These are phyloP conservation scores for Xylaria curta DNA, from an alignment of 495 filamentous ascomycete genomes.

Conservation along the genomic window DNA sequence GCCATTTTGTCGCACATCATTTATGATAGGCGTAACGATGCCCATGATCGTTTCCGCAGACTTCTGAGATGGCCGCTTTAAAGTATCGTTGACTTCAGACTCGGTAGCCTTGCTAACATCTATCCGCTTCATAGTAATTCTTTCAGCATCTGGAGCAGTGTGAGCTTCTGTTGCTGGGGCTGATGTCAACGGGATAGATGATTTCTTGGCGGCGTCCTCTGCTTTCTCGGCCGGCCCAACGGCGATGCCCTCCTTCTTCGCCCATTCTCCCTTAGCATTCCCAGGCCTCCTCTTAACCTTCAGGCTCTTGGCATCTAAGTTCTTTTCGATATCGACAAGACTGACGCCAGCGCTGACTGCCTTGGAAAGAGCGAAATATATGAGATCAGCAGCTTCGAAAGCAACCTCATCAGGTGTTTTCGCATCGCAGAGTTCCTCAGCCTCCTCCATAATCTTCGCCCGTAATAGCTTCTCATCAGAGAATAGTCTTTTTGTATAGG, in stretches of 20 bases:
- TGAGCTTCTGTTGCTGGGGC: conserved; percentile 38
- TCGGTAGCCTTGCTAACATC: conserved; percentile 66
- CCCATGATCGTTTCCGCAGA: conserved; percentile 88
- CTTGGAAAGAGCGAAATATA: conserved; percentile 94
- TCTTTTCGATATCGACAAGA: conserved; percentile 86
- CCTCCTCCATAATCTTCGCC: conserved; percentile 99
- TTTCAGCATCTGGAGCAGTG: conserved; percentile 61
- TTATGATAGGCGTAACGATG: conserved; percentile 89
- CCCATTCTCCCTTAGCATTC: conserved; percentile 91
- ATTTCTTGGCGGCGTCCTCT: conserved; percentile 43
- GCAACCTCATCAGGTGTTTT: conserved; percentile 81
- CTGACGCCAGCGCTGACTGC: conserved; percentile 82
- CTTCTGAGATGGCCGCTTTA: conserved; percentile 89
- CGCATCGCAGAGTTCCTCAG: conserved; percentile 89
- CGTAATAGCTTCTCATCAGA: conserved; percentile 85
- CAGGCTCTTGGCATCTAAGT: conserved; percentile 89
- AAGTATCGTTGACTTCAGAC: conserved; percentile 68
- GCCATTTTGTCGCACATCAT: conserved; percentile 78
- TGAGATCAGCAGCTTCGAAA: conserved; percentile 91
- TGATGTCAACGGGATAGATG: conserved; percentile 31
- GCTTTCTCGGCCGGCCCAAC: conserved; percentile 46
- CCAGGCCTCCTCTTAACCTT: conserved; percentile 92
- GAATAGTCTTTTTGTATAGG: conserved; percentile 92
- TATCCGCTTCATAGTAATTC: conserved; percentile 83
- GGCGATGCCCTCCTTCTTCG: conserved; percentile 75